Conservation (phyloP, 768 basidiomycete genomes). For the Cystobasidium tubakii region DNA sequence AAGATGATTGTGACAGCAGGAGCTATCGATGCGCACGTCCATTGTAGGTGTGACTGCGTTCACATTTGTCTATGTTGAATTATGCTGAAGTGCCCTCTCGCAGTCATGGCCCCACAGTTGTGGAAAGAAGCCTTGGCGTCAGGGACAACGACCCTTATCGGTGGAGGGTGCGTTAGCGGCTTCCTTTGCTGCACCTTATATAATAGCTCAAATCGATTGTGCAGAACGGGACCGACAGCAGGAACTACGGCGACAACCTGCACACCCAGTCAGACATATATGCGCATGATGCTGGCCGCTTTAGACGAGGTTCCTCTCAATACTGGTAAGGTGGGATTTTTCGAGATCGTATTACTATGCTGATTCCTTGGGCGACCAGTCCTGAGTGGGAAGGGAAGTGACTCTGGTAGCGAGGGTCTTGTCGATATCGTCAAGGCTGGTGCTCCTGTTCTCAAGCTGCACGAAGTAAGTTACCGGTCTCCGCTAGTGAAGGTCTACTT, state of each 20-base stretch:
- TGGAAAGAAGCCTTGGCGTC: conserved; percentile 60
- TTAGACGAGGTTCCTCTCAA: conserved; percentile 59
- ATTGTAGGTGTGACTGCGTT: conserved; percentile 9
- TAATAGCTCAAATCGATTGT: neutral
- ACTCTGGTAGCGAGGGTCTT: conserved; percentile 65
- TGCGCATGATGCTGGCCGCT: conserved; percentile 82
- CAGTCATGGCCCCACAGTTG: conserved; percentile 80
- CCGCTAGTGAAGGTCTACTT: too few relatives aligned
- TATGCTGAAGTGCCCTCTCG: neutral
- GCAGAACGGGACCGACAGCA: conserved; percentile 77
- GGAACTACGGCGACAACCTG: conserved; percentile 91
- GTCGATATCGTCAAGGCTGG: conserved; percentile 78
- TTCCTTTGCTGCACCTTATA: too few relatives aligned
- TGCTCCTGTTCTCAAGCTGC: conserved; percentile 82
- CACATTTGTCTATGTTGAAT: neutral
- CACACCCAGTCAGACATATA: conserved; percentile 81
- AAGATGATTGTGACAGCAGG: conserved; percentile 90
- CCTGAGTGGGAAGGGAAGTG: conserved; percentile 95
- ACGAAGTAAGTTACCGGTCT: conserved; percentile 55
- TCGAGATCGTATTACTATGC: too few relatives aligned
- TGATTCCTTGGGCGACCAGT: conserved; percentile 38
- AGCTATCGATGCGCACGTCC: conserved; percentile 77
- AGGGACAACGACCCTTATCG: conserved; percentile 37
- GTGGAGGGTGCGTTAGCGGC: conserved; percentile 32
- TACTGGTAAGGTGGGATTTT: neutral